Percentiles rank a stretch among this genome's conserved stretches.
Evolutionary conservation across 1,284 basidiomycete genomes (phyloP).

Genomic region (Rhodotorula sp.): DNA sequence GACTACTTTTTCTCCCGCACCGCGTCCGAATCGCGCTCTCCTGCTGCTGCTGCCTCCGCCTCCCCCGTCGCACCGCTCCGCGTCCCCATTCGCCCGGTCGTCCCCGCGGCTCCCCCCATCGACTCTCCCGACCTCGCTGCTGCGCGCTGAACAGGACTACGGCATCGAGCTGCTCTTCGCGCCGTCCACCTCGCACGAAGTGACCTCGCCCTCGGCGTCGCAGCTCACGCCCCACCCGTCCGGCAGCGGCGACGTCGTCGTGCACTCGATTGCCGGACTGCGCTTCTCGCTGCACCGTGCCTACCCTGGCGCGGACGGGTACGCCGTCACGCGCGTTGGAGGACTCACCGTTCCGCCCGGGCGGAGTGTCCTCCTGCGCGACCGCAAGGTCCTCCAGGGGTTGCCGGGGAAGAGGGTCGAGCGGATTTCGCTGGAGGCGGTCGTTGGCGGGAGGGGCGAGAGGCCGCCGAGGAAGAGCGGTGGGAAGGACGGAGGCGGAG

Average conservation of each 20-base stretch:
- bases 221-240: constrained; percentile 6
- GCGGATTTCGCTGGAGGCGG: constrained; percentile 16
- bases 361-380: constrained; percentile 35
- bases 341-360: constrained; percentile 33
- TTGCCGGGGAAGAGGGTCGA: constrained; percentile 12
- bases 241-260: constrained; percentile 27
- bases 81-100: background rate
- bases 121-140: background rate
- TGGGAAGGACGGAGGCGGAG: background rate
- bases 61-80: background rate
- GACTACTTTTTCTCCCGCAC: background rate
- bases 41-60: too few relatives aligned
- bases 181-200: constrained; percentile 15
- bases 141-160: constrained; percentile 25
- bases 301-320: constrained; percentile 29
- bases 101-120: background rate
- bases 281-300: constrained; percentile 33
- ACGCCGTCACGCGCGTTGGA: constrained; percentile 37
- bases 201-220: constrained; percentile 7
- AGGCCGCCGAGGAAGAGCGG: background rate
- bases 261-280: constrained; percentile 37
- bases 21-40: too few relatives aligned
- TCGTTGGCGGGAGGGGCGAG: background rate
- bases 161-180: constrained; percentile 44
- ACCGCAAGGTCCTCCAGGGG: constrained; percentile 35